Percentiles rank a stretch among this genome's conserved stretches.
These are phyloP conservation scores for Glomus cerebriforme DNA, from an alignment of 192 early-diverging fungal genomes.

Conservation along the genomic window DNA sequence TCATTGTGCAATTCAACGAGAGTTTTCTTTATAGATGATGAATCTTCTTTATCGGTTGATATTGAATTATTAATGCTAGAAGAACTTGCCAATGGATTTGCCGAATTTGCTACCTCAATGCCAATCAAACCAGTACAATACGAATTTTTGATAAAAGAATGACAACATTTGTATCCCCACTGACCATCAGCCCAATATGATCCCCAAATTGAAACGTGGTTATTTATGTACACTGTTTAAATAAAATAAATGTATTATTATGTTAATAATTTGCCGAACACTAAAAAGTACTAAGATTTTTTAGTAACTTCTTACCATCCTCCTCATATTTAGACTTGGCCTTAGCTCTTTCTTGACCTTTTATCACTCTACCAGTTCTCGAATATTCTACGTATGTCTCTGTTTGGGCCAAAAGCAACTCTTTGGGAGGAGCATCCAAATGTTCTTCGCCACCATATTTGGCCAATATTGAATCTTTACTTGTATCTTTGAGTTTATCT, in stretches of 20 bases:
- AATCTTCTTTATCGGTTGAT: not conserved
- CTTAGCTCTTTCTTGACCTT: conserved; percentile 79
- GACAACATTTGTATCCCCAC: conserved; percentile 98
- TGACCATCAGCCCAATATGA: conserved; percentile 92
- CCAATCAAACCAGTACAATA: conserved; percentile 89
- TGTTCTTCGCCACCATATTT: conserved; percentile 97
- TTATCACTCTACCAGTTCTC: conserved; percentile 83
- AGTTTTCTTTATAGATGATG: conserved; percentile 25
- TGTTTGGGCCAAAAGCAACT: conserved; percentile 86
- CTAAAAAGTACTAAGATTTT: not conserved
- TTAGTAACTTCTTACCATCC: conserved; percentile 70
- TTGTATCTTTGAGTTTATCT: conserved; percentile 69
- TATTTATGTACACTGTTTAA: conserved; percentile 64
- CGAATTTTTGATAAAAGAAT: conserved; percentile 71
- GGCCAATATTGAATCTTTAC: conserved; percentile 76
- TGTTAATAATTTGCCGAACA: not conserved
- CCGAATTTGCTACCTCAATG: conserved; percentile 65
- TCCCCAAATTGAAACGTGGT: conserved; percentile 91
- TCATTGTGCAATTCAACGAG: conserved; percentile 40
- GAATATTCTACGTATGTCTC: conserved; percentile 98
- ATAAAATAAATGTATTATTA: not conserved
- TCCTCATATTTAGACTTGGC: conserved; percentile 88
- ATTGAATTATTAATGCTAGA: not conserved
- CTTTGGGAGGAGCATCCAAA: conserved; percentile 84
- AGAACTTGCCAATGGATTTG: conserved; percentile 29